Evolutionary conservation across 345 rosid species (phyloP).

Genomic region (Firmiana major): DNA sequence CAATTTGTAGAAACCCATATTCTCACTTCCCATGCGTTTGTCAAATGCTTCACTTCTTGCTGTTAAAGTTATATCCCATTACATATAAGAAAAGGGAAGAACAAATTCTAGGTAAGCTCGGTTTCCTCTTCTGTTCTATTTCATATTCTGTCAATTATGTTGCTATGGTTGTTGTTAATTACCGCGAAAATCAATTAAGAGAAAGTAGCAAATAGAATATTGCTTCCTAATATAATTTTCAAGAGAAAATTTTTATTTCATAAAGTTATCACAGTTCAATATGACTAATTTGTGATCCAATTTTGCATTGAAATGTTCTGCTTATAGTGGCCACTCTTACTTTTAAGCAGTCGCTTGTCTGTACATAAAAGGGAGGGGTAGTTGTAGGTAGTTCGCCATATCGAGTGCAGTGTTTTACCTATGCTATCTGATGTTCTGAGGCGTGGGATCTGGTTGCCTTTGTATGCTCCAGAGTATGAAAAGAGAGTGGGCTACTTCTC

Average conservation of each 20-base stretch:
- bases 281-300: neutral
- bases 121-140: neutral
- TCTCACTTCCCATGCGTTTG: constrained; percentile 67
- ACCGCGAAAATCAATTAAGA: no score
- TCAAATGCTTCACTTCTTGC: constrained; percentile 55
- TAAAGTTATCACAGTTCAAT: neutral
- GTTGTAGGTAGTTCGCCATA: neutral
- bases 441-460: neutral
- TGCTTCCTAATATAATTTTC: neutral
- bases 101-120: constrained; percentile 47
- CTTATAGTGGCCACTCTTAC: neutral
- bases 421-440: neutral
- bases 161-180: neutral
- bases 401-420: neutral
- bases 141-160: neutral
- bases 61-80: constrained; percentile 60
- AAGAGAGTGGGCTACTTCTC: constrained; percentile 29
- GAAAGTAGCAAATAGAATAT: neutral
- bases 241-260: neutral
- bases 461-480: constrained; percentile 59
- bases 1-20: constrained; percentile 66
- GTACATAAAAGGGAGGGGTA: neutral
- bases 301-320: neutral
- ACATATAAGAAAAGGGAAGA: constrained; percentile 51
- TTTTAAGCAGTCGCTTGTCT: neutral